Evolutionary conservation across 352 stramenopile species (phyloP), one percentile per base, ranked within the genome.

Genomic region (Phytopythium kandeliae): DNA sequence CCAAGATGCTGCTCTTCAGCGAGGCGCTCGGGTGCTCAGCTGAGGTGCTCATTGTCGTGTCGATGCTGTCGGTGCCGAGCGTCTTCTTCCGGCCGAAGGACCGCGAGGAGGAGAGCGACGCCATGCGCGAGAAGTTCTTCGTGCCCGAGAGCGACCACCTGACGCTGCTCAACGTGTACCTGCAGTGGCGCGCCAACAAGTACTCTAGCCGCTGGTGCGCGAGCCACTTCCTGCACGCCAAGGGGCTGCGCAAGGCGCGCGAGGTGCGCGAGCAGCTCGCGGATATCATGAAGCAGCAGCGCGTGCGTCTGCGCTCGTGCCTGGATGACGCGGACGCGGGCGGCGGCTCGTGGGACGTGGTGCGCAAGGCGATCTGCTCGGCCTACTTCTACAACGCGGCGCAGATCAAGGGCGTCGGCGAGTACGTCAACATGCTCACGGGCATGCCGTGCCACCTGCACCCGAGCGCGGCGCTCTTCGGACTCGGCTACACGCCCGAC

Each of bases 261-360:
- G 97, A 99, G 59, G 96, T 99, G 21, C 92, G 97, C 25, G 99
- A 99, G 70, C 97, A 99, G 73, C 79, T 99, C 26, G 97, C 99
- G 71, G 92, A 98, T 43, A 91, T 99, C 43, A 75, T 99, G 93
- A 97, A 98, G 67, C 86, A 98, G 63, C 96, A 99, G 68, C 92
- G 85, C 52, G 75, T 98, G 21, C 71, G 78, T n/a, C 77, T 97
- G 50, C 70, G 75, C 11, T 96, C 79, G 28, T 97, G 91, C 59
- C 85, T 41, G 89, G 86, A 48, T 25, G 25, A 34, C 42, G 35
- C 34, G 42, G 26, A 13, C 26, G 98, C 89, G 25, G 96, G 95
- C 26, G 96, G 96, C 15, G 96, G 97, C 54, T 96, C 96, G 58
- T 97, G 97, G 58, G 98, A 98, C 65, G 96, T 97, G 60, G 96